A percentile compares a stretch with the other conserved stretches of the same genome.
phyloP scores from a whole-genome alignment of 2,329 filamentous ascomycete species.

The Clonostachys sp. region DNA sequence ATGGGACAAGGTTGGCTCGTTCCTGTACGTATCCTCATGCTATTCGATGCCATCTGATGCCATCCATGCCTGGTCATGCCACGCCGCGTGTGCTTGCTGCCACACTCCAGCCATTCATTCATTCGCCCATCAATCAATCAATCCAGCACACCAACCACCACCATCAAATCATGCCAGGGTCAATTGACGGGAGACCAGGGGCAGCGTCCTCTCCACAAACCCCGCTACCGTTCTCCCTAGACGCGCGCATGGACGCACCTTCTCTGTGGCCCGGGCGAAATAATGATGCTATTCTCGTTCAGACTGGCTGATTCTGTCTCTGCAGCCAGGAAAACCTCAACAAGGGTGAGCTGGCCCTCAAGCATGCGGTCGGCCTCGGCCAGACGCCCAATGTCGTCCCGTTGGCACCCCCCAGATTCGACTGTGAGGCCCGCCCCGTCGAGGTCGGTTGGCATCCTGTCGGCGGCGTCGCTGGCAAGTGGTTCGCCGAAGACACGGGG shows the following conservation, averaged over 20 bases:
- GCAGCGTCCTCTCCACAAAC: background rate
- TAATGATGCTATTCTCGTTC: too few species aligned
- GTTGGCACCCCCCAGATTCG: slow-evolving; percentile 14
- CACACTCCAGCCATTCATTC: too few species aligned
- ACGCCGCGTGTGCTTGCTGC: too few species aligned
- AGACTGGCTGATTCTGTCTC: background rate
- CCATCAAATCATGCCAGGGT: too few species aligned
- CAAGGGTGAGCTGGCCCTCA: slow-evolving; percentile 26
- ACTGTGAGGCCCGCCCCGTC: slow-evolving; percentile 29
- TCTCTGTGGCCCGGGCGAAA: too few species aligned
- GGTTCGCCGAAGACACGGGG: slow-evolving; percentile 52
- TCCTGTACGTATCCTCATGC: slow-evolving; percentile 17
- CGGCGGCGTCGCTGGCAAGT: slow-evolving; percentile 49
- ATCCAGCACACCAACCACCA: too few species aligned
- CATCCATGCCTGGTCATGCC: too few species aligned
- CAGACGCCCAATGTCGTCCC: slow-evolving; percentile 22
- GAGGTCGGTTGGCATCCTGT: slow-evolving; percentile 56
- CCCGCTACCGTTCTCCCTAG: background rate
- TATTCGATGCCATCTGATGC: too few species aligned
- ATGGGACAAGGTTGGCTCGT: slow-evolving; percentile 22
- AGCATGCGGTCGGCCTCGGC: slow-evolving; percentile 25
- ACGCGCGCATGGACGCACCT: too few species aligned
- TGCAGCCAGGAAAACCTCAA: slow-evolving; percentile 21
- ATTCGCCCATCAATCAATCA: too few species aligned
- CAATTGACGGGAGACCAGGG: background rate